These are phyloP conservation scores for Lipomyces mesembrius DNA, from an alignment of 805 yeast species.

Conservation along the genomic window DNA sequence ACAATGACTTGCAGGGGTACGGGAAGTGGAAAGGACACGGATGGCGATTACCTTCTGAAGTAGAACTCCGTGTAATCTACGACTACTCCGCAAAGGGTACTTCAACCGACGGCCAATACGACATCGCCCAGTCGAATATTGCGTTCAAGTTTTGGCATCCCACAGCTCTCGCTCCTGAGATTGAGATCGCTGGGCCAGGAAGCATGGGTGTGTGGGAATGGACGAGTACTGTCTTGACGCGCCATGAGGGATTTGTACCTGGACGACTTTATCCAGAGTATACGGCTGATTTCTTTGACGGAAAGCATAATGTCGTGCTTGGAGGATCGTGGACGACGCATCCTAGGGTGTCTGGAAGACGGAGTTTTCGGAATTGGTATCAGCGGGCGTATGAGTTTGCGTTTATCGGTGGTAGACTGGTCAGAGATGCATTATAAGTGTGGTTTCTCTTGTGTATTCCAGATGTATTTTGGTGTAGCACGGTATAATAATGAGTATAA, in stretches of 20 bases:
- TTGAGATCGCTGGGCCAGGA: slow-evolving; percentile 30
- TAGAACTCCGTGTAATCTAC: slow-evolving; percentile 34
- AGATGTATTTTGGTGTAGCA: not conserved
- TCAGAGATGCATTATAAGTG: slow-evolving; percentile 14
- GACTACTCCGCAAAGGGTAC: slow-evolving; percentile 13
- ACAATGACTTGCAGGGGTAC: slow-evolving; percentile 30
- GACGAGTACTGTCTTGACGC: slow-evolving; percentile 33
- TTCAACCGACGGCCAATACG: slow-evolving; percentile 13
- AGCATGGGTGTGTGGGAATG: slow-evolving; percentile 39
- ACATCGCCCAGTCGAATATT: slow-evolving; percentile 25
- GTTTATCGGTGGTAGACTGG: slow-evolving; percentile 38
- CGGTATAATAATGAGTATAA: not conserved
- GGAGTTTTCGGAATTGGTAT: slow-evolving; percentile 40
- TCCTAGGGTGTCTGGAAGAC: slow-evolving; percentile 33
- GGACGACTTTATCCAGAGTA: slow-evolving; percentile 38
- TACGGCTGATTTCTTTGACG: slow-evolving; percentile 39
- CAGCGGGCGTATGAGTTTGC: slow-evolving; percentile 37
- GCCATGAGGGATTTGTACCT: slow-evolving; percentile 27
- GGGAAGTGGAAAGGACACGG: slow-evolving; percentile 28
- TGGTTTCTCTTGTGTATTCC: not conserved
- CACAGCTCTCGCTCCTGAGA: slow-evolving; percentile 4
- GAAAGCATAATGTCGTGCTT: slow-evolving; percentile 39
- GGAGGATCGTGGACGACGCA: slow-evolving; percentile 40
- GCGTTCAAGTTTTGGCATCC: slow-evolving; percentile 40
- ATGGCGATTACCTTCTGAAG: slow-evolving; percentile 37